These are phyloP conservation scores for Aphanocladium album DNA, from an alignment of 2,329 filamentous ascomycete species.

Conservation along the genomic window DNA sequence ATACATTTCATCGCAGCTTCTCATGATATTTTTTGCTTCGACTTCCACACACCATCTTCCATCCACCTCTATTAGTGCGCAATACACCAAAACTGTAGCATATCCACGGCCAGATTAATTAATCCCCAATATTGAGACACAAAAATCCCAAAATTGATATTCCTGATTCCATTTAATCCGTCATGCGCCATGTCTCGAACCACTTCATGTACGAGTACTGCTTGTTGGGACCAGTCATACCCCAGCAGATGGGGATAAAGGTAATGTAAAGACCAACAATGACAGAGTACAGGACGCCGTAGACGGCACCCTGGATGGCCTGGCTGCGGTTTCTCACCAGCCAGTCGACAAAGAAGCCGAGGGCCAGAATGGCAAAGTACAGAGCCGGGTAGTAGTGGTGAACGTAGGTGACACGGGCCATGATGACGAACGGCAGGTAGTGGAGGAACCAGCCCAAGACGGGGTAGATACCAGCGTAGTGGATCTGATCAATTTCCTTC, in stretches of 20 bases:
- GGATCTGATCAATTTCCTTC: slow-evolving; percentile 84
- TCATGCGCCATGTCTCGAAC: slow-evolving; percentile 82
- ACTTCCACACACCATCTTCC: background rate
- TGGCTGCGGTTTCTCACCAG: slow-evolving; percentile 62
- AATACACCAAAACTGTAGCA: slow-evolving; percentile 1
- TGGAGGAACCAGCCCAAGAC: slow-evolving; percentile 92
- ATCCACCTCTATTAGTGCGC: background rate
- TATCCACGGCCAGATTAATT: background rate
- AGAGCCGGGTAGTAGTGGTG: slow-evolving; percentile 99
- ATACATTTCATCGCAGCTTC: slow-evolving; percentile 12
- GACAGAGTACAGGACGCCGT: slow-evolving; percentile 65
- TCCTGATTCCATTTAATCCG: slow-evolving; percentile 43
- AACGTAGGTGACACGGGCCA: slow-evolving; percentile 98
- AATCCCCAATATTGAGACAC: background rate
- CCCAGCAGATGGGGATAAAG: slow-evolving; percentile 93
- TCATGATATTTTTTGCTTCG: slow-evolving; percentile 2
- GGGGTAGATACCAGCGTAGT: slow-evolving; percentile 89
- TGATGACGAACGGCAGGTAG: slow-evolving; percentile 91
- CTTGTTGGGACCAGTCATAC: slow-evolving; percentile 80
- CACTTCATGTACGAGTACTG: slow-evolving; percentile 92
- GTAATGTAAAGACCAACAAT: slow-evolving; percentile 80
- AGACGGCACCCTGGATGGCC: slow-evolving; percentile 62
- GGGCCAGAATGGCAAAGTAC: slow-evolving; percentile 89
- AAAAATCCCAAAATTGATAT: background rate
- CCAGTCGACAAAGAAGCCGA: slow-evolving; percentile 89